These are phyloP conservation scores for Neurospora sp. DNA, from an alignment of 2,329 filamentous ascomycete genomes.

Conservation along the genomic window DNA sequence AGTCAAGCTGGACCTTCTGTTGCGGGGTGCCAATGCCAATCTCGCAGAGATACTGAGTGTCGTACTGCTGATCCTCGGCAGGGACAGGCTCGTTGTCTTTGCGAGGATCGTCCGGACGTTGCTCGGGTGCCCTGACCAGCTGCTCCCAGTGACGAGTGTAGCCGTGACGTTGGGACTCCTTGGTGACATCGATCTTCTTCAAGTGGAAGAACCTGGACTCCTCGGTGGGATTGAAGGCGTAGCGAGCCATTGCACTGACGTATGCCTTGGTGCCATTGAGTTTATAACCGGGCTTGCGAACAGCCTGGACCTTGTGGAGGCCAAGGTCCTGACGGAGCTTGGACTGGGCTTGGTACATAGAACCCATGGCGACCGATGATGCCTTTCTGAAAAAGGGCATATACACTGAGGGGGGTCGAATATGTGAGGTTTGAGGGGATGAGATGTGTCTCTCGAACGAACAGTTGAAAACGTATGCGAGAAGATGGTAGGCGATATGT, in stretches of 20 bases:
- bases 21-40: conserved; percentile 56
- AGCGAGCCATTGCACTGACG: conserved; percentile 50
- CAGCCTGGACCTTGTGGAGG: conserved; percentile 37
- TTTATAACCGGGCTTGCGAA: conserved; percentile 51
- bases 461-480: not conserved
- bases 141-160: conserved; percentile 34
- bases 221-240: conserved; percentile 51
- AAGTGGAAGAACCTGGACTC: conserved; percentile 50
- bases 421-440: not conserved
- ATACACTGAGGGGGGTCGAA: not conserved
- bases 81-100: conserved; percentile 31
- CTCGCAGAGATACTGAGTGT: conserved; percentile 54
- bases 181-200: conserved; percentile 33
- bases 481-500: not conserved
- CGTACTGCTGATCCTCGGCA: conserved; percentile 58
- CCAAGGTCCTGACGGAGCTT: conserved; percentile 26
- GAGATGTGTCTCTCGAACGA: not conserved
- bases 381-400: not conserved
- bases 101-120: conserved; percentile 23
- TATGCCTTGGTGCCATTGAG: conserved; percentile 54
- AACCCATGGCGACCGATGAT: conserved; percentile 22
- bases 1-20: conserved; percentile 53
- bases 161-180: conserved; percentile 34
- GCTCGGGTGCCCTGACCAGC: conserved; percentile 36
- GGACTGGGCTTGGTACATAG: conserved; percentile 25